Evolutionary conservation across 129 eudicot genomes (phyloP).

Genomic region (Sambucus nigra): DNA sequence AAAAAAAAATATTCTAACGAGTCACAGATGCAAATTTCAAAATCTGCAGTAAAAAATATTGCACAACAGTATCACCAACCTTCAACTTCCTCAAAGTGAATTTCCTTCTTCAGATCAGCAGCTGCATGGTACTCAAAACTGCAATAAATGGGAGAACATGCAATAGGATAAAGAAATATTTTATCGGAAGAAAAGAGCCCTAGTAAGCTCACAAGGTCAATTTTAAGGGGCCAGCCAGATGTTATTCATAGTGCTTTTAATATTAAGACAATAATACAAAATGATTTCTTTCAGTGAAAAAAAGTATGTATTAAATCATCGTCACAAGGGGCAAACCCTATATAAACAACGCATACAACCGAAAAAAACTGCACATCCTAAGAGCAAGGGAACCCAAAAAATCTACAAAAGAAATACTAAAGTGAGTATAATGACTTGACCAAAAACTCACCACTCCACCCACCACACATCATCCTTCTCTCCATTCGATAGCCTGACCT

Average conservation of each 20-base stretch:
- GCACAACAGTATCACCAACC: constrained; percentile 33
- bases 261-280: not conserved
- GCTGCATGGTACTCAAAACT: constrained; percentile 87
- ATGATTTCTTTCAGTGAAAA: not conserved
- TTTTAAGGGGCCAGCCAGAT: not conserved
- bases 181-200: too few species aligned
- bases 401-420: too few species aligned
- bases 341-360: too few species aligned
- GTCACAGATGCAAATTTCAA: not conserved
- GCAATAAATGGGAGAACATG: constrained; percentile 18
- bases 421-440: too few species aligned
- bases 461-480: too few species aligned
- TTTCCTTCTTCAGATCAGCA: constrained; percentile 66
- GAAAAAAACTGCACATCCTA: too few species aligned
- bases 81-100: constrained; percentile 74
- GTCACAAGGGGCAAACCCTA: too few species aligned
- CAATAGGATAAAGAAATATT: constrained; percentile 7
- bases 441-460: too few species aligned
- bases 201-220: not conserved
- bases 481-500: too few species aligned
- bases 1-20: too few species aligned
- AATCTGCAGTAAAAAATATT: not conserved
- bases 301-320: not conserved
- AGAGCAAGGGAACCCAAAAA: too few species aligned
- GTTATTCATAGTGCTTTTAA: not conserved